Evolutionary conservation across 2,329 filamentous ascomycete genomes (phyloP), one percentile per base, ranked within the genome.

Genomic region (Amauroascus verrucosus): DNA sequence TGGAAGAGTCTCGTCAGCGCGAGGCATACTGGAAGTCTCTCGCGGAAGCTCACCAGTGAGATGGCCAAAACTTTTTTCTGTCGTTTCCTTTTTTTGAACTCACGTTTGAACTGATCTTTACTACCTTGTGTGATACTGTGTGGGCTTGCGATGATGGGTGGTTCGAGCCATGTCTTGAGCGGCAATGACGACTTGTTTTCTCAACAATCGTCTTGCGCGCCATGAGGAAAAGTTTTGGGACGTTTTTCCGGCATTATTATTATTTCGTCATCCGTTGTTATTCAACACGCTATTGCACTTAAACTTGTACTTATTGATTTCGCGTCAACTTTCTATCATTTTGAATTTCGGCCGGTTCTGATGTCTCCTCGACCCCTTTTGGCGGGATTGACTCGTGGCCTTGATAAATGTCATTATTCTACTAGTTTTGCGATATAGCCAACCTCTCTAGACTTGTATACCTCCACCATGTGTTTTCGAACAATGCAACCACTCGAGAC

Each of bases 301-400:
- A 8, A 4, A 3, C 4, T 11, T 44, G 13, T 30, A 8, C 13
- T 45, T 26, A 11, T 26, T 46, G 48, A 2, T 24, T 26, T 13
- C 26, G 4, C 22, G 38, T 22, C 59, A 58, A 45, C 54, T 56
- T 46, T 57, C 54, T 56, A 56, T 54, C 11, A 14, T 32, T 45
- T 14, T 43, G 46, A 49, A 60, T 56, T 47, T 47, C 48, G 63
- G 71, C 68, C 72, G 70, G 67, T 73, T 75, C 74, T 77, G 74
- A 75, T 64, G 74, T 76, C 73, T 75, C 72, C 72, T 66, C 46
- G 57, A 30, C n/a, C 58, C 57, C 33, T 58, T 45, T 30, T 18
- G n/a, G 40, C 52, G 59, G 68, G 70, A 72, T 76, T 71, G 74
- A 77, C 74, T 76, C 74, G 74, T 75, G 72, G 72, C 71, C 62